Evolutionary conservation across 2,329 filamentous ascomycete genomes (phyloP).

Genomic region (Seiridium unicorne): DNA sequence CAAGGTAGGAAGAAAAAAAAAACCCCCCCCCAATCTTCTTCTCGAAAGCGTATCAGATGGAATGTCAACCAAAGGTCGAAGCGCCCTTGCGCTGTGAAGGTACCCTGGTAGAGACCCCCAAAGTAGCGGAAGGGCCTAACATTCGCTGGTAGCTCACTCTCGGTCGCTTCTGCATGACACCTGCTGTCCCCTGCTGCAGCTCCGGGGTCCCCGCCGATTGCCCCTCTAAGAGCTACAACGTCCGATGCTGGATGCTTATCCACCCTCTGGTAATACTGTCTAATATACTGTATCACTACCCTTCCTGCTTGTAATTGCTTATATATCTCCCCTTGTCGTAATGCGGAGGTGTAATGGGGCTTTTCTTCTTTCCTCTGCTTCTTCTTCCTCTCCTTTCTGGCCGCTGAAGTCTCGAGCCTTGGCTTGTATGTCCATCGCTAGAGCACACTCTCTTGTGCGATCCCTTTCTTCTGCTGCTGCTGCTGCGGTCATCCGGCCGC

Average conservation of each 20-base stretch:
- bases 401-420: not conserved
- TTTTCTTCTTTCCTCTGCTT: not conserved
- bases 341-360: constrained; percentile 5
- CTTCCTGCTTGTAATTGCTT: constrained; percentile 2
- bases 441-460: not conserved
- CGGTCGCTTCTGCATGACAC: not conserved
- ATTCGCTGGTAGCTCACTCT: not conserved
- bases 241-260: constrained; percentile 3
- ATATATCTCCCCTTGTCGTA: constrained; percentile 4
- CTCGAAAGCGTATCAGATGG: too few relatives aligned
- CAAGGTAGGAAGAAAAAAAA: too few relatives aligned
- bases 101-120: not conserved
- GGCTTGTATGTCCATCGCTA: not conserved
- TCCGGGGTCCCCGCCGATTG: not conserved
- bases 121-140: not conserved
- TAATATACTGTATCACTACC: not conserved
- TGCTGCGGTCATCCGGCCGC: constrained; percentile 38
- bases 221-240: not conserved
- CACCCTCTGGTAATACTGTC: not conserved
- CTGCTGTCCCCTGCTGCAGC: not conserved
- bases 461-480: constrained; percentile 31
- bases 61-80: too few relatives aligned
- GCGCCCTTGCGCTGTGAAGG: too few relatives aligned
- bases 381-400: not conserved
- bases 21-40: too few relatives aligned